Base-by-base conservation (phyloP, 306 rosid genomes). In the Biancaea sappan region DNA sequence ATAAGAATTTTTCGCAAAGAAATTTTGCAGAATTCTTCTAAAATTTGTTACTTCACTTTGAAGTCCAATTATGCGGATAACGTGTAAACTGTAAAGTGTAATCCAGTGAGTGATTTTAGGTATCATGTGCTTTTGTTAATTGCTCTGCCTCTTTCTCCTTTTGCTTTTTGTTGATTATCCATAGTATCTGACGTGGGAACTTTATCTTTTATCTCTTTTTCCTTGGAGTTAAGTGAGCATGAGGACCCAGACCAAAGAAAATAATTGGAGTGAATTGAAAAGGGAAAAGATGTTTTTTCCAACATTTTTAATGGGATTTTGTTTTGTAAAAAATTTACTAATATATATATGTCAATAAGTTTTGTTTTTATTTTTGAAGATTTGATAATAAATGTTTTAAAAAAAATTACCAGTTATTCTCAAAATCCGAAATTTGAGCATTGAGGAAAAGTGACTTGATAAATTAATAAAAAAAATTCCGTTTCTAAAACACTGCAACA, bases 21-120 rank as follows among this genome's bases (percentile, higher is more conserved):
- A 24, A 11, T 46, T 66, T 58, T 73, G 70, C 29, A 57, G 25
- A 18, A 0, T 16, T 35, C 31, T 66, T 28, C 1, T 62, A 21
- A 48, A 18, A 47, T 28, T 74, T 46, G 66, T 67, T 67, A 40
- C 66, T 74, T 80, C 24, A 40, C 28, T 52, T 75, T 61, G 73
- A 71, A 18, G 64, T 22, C 34, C 25, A 25, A 77, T 12, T 21
- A 34, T 70, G 71, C 64, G 25, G 35, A 47, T 56, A n/a, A 28
- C 16, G 10, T 70, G 76, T 34, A 25, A 52, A 44, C 24, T 69
- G 72, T 57, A 61, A 26, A 70, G 72, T 60, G 13, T 19, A 70
- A 61, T 58, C 51, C 56, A 35, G 24, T 24, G 50, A 44, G 59
- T 65, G 50, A 40, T 24, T 58, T 58, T 25, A 48, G 70, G 24